Percentiles rank a stretch among this genome's conserved stretches.
Conservation (phyloP, 2,329 filamentous ascomycete species). For the Periconia sp. region DNA sequence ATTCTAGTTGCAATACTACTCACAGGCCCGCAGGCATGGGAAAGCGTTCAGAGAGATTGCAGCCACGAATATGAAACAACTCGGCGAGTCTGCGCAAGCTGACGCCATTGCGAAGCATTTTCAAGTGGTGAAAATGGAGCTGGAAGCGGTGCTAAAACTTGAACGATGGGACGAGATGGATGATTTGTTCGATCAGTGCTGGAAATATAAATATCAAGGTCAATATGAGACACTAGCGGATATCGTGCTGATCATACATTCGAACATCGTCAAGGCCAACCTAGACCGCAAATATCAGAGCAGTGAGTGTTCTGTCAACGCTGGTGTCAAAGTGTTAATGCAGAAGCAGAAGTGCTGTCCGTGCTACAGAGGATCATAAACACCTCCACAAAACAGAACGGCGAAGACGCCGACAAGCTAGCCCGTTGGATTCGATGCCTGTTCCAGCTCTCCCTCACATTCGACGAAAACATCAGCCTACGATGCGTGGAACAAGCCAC, state of each 20-base stretch:
- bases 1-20: conserved; percentile 62
- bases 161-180: conserved; percentile 68
- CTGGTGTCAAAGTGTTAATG: conserved; percentile 9
- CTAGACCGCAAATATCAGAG: conserved; percentile 32
- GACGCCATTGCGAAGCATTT: conserved; percentile 66
- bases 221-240: conserved; percentile 52
- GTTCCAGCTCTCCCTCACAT: conserved; percentile 66
- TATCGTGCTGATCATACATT: conserved; percentile 48
- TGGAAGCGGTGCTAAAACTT: conserved; percentile 71
- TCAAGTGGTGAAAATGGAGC: conserved; percentile 72
- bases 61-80: conserved; percentile 37
- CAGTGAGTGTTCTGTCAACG: conserved; percentile 20
- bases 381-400: conserved; percentile 61
- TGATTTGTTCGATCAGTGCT: conserved; percentile 57
- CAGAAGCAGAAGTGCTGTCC: conserved; percentile 23
- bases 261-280: conserved; percentile 32
- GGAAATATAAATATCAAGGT: conserved; percentile 38
- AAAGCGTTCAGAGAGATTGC: conserved; percentile 57
- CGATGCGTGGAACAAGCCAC: conserved; percentile 66
- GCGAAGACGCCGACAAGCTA: conserved; percentile 61
- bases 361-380: conserved; percentile 69
- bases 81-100: conserved; percentile 48
- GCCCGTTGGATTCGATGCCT: conserved; percentile 79
- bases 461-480: conserved; percentile 59
- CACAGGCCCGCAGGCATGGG: conserved; percentile 62